phyloP scores from a whole-genome alignment of 176 grass and related monocot genomes.

The Lolium perenne region DNA sequence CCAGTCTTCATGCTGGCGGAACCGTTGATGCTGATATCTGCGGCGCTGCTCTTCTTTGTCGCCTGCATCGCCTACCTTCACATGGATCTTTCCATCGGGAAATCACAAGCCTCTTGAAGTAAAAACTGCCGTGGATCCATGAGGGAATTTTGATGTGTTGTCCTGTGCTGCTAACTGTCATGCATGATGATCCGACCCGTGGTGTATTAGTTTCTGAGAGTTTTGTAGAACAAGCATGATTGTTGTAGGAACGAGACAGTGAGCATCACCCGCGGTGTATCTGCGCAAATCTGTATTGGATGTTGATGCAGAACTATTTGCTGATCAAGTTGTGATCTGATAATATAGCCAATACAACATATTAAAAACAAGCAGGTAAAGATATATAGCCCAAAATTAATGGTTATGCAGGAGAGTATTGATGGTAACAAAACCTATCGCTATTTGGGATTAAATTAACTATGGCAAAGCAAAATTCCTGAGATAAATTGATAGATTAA shows the following conservation, averaged over 20 bases:
- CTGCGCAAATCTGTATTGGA: not conserved
- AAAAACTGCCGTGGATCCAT: not conserved
- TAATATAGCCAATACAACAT: not conserved
- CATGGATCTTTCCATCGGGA: slow-evolving; percentile 72
- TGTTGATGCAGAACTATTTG: not conserved
- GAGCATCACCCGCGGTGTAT: not conserved
- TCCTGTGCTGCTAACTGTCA: slow-evolving; percentile 25
- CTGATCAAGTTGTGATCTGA: not conserved
- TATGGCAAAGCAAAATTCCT: not conserved
- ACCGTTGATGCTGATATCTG: slow-evolving; percentile 75
- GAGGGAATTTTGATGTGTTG: slow-evolving; percentile 4
- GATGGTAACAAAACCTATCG: not conserved
- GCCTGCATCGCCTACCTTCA: slow-evolving; percentile 71
- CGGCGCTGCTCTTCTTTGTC: slow-evolving; percentile 63
- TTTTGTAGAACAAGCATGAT: slow-evolving; percentile 27
- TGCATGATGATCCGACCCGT: not conserved
- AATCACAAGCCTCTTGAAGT: slow-evolving; percentile 43
- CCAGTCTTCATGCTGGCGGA: slow-evolving; percentile 70
- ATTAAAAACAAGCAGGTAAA: not conserved
- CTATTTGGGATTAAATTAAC: not conserved
- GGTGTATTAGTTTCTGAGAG: not conserved
- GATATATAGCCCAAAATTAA: not conserved
- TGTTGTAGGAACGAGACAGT: slow-evolving; percentile 25
- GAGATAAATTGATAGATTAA: not conserved
- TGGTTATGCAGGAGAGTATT: not conserved